Percentiles rank a stretch among this genome's conserved stretches.
These are phyloP conservation scores for Penicillium macrosclerotiorum DNA, from an alignment of 495 filamentous ascomycete genomes.

Conservation along the genomic window DNA sequence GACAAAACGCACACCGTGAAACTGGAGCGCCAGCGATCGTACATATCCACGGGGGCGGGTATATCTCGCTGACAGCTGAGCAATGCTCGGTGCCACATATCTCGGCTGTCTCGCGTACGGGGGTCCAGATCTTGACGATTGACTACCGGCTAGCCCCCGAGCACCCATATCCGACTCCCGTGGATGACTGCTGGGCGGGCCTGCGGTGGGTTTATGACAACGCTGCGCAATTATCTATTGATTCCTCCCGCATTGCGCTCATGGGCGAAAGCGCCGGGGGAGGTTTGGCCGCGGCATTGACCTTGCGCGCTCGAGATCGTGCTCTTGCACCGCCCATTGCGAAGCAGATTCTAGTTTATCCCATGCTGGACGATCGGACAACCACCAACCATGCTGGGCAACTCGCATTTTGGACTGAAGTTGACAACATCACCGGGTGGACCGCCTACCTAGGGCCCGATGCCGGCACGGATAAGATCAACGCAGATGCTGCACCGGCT, in stretches of 20 bases:
- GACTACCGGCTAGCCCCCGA: conserved; percentile 37
- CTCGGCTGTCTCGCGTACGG: conserved; percentile 4
- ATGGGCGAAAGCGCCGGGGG: conserved; percentile 57
- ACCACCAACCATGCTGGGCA: conserved; percentile 8
- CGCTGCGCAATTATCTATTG: conserved; percentile 36
- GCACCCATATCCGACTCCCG: conserved; percentile 28
- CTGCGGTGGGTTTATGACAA: conserved; percentile 41
- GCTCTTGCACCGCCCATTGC: conserved; percentile 34
- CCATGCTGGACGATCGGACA: conserved; percentile 44
- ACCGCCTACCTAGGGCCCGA: conserved; percentile 25
- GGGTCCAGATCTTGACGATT: conserved; percentile 23
- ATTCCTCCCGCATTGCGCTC: conserved; percentile 38
- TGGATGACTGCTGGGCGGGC: conserved; percentile 41
- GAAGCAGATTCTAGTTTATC: conserved; percentile 50
- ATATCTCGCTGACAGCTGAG: conserved; percentile 9
- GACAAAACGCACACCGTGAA: neutral
- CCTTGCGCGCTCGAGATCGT: conserved; percentile 41
- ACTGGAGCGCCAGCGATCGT: conserved; percentile 11
- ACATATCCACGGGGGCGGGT: conserved; percentile 15
- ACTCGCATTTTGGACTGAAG: conserved; percentile 15
- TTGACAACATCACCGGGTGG: conserved; percentile 30
- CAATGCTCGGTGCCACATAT: neutral
- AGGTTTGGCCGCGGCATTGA: conserved; percentile 42
- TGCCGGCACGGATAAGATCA: conserved; percentile 11
- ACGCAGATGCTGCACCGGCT: conserved; percentile 26